These are phyloP conservation scores for Phytopythium ostracodes DNA, from an alignment of 352 stramenopile species.

Conservation along the genomic window DNA sequence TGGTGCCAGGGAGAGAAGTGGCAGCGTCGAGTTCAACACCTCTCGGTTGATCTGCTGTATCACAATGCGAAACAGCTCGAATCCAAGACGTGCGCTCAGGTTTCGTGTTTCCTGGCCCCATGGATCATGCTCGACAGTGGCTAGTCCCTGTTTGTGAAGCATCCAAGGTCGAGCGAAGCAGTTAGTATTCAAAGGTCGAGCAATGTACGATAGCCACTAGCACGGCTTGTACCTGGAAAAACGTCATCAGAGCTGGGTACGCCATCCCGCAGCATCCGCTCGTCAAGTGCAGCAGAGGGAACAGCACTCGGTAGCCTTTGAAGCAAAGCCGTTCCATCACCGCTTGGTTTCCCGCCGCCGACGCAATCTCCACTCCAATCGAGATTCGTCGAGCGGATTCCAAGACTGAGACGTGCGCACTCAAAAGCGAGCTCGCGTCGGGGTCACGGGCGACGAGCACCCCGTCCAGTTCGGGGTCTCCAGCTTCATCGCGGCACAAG, in stretches of 20 bases:
- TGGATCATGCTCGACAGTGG: slow-evolving; percentile 1
- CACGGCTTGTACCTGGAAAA: slow-evolving; percentile 29
- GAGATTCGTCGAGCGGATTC: slow-evolving; percentile 44
- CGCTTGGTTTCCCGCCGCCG: slow-evolving; percentile 40
- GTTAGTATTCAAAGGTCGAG: neutral
- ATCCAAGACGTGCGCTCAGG: slow-evolving; percentile 46
- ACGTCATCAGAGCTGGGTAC: slow-evolving; percentile 48
- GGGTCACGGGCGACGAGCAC: slow-evolving; percentile 21
- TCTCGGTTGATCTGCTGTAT: slow-evolving; percentile 16
- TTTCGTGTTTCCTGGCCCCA: slow-evolving; percentile 52
- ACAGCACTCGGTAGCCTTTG: slow-evolving; percentile 60
- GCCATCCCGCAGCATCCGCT: slow-evolving; percentile 30
- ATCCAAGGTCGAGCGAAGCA: slow-evolving; percentile 15
- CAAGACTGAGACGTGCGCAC: slow-evolving; percentile 32
- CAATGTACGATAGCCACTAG: neutral
- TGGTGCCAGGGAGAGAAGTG: neutral
- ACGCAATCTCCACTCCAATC: slow-evolving; percentile 64
- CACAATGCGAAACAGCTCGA: slow-evolving; percentile 57
- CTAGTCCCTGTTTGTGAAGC: slow-evolving; percentile 1
- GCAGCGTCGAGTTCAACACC: neutral
- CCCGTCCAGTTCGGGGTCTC: slow-evolving; percentile 40
- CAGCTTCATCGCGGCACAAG: slow-evolving; percentile 43
- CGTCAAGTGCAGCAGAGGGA: slow-evolving; percentile 62
- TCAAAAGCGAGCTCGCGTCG: slow-evolving; percentile 23
- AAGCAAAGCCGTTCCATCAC: slow-evolving; percentile 50